These are phyloP conservation scores for Gryganskiella cystojenkinii DNA, from an alignment of 192 early-diverging fungal genomes.

Conservation along the genomic window DNA sequence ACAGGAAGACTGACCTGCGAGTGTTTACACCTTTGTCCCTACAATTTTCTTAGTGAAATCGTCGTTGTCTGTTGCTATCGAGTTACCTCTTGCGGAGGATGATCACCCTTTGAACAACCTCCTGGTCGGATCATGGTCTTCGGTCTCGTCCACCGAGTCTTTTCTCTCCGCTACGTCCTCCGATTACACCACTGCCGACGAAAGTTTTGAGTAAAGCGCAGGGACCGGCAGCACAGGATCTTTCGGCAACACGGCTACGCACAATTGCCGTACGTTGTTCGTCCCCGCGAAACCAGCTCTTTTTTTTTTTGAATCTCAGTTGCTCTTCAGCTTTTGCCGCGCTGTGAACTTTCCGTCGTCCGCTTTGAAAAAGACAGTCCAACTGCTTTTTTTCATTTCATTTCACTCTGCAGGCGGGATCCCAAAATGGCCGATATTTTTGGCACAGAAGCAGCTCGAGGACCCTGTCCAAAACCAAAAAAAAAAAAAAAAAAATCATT, in stretches of 20 bases:
- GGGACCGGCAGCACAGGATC: too few relatives aligned
- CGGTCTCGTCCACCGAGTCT: conserved; percentile 39
- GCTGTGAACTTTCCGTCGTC: not conserved
- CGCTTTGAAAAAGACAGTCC: too few relatives aligned
- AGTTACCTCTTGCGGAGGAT: conserved; percentile 29
- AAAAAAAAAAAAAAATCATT: too few relatives aligned
- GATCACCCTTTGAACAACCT: conserved; percentile 39
- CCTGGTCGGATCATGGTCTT: conserved; percentile 37
- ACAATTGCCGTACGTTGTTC: too few relatives aligned
- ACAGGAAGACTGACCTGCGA: not conserved
- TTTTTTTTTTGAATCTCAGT: not conserved
- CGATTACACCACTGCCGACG: conserved; percentile 28
- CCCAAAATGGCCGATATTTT: too few relatives aligned
- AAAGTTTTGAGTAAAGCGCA: conserved; percentile 20
- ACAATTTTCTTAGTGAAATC: conserved; percentile 26
- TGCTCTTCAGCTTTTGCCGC: not conserved
- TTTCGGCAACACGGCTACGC: too few relatives aligned
- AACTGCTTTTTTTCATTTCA: too few relatives aligned
- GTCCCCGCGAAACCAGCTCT: too few relatives aligned
- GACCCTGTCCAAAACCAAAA: too few relatives aligned
- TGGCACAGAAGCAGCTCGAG: too few relatives aligned
- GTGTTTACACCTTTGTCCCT: not conserved
- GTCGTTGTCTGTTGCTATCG: conserved; percentile 10
- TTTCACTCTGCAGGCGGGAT: too few relatives aligned
- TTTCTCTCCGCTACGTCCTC: conserved; percentile 30